Percentiles rank a stretch among this genome's conserved stretches.
Conservation (phyloP, 2,329 filamentous ascomycete genomes). For the Trichophyton equinum region DNA sequence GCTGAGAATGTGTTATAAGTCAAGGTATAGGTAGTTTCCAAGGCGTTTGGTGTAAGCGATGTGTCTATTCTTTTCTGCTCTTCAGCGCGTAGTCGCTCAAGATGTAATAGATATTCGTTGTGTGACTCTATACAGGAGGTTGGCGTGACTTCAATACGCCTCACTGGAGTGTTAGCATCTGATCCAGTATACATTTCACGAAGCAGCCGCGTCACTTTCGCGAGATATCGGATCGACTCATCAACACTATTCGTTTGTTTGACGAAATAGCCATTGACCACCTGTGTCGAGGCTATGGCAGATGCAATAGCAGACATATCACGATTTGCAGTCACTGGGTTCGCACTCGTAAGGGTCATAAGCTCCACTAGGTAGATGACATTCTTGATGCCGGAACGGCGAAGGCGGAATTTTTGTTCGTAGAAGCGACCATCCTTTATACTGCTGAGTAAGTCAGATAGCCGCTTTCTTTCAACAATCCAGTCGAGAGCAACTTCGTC, state of each 20-base stretch:
- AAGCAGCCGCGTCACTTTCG: slow-evolving; percentile 57
- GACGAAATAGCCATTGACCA: slow-evolving; percentile 66
- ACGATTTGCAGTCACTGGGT: slow-evolving; percentile 30
- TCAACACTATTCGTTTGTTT: slow-evolving; percentile 65
- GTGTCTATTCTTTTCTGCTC: slow-evolving; percentile 32
- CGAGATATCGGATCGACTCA: slow-evolving; percentile 64
- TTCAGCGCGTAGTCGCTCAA: slow-evolving; percentile 46
- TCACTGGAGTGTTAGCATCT: slow-evolving; percentile 10
- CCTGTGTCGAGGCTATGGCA: slow-evolving; percentile 63
- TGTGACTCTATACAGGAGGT: slow-evolving; percentile 46
- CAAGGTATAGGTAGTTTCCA: slow-evolving; percentile 42
- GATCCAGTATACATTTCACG: slow-evolving; percentile 46
- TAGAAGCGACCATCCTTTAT: slow-evolving; percentile 74
- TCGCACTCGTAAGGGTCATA: slow-evolving; percentile 46
- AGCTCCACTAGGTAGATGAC: slow-evolving; percentile 71
- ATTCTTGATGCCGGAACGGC: slow-evolving; percentile 59
- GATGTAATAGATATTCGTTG: slow-evolving; percentile 53
- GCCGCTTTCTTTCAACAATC: slow-evolving; percentile 67
- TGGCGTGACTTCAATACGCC: slow-evolving; percentile 50
- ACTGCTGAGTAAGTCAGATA: slow-evolving; percentile 66
- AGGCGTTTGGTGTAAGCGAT: slow-evolving; percentile 24
- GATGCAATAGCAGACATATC: slow-evolving; percentile 58
- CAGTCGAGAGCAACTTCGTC: slow-evolving; percentile 66
- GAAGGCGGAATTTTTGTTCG: slow-evolving; percentile 71
- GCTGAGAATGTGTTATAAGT: slow-evolving; percentile 61